Base-by-base conservation (phyloP, 1,284 basidiomycete species). In the Crucibulum cyathiforme region DNA sequence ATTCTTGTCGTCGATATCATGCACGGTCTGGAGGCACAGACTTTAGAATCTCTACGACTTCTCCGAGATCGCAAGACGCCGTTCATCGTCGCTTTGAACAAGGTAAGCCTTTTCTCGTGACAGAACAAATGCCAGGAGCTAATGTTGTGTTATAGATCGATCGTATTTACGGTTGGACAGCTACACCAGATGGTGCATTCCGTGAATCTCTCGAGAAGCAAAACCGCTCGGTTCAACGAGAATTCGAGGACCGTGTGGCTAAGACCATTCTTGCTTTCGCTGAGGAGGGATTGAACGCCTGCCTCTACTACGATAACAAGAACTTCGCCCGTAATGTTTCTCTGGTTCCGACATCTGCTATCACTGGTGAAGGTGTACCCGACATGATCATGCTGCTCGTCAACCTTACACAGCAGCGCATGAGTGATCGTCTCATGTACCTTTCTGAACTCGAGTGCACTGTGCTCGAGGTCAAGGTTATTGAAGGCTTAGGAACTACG, bases 1-100 rank as follows among this genome's bases (percentile, higher is more conserved):
- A 95, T 99, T 68, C 86, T 99, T 51, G 98, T 99, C 58, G 96
- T 99, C 50, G 98, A 99, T 83, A 98, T 99, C 75, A 98, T 98
- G 72, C 98, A 99, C 80, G 97, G 97, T 60, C 86, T 99, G 57
- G 98, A 99, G 80, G 95, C 89, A 36, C 98, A 99, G 81, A 99
- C 98, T 0, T 82, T 99, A 58, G 98, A 99, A 78, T 98, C 96
- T 8, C 86, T 99, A 51, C 92, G 96, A 53, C 80, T 99, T 60
- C 85, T 99, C 54, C 87, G 94, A 67, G 95, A 98, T 75, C 90
- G 92, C 66, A 98, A 98, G 80, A 98, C 98, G 5, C 98, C 98
- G 0, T 99, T 99, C 84, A 98, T 99, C 62, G 98, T 99, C 53
- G 98, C 98, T 4, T 83, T 99, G 61, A 99, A 99, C 84, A 99